Evolutionary conservation across 768 basidiomycete species (phyloP).

Genomic region (Tricholoma saponaceum): DNA sequence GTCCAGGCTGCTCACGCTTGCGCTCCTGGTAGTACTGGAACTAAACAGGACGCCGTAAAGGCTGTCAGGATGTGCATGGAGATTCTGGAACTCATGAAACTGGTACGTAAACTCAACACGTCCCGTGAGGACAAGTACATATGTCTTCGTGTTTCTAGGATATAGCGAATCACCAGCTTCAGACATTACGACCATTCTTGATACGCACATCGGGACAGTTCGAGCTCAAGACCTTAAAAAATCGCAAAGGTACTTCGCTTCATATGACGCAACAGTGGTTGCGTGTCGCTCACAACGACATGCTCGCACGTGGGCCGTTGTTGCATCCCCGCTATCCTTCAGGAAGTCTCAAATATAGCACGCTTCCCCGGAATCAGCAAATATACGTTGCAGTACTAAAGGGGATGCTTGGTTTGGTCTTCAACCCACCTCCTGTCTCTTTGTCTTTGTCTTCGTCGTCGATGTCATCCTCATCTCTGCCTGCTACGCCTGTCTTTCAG

Average conservation of each 20-base stretch:
- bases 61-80: constrained; percentile 85
- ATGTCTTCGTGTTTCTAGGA: constrained; percentile 49
- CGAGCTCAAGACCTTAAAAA: constrained; percentile 75
- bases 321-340: constrained; percentile 40
- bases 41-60: constrained; percentile 59
- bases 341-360: constrained; percentile 37
- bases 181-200: constrained; percentile 88
- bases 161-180: constrained; percentile 94
- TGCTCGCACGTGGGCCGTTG: constrained; percentile 38
- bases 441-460: constrained; percentile 26
- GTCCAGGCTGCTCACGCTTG: constrained; percentile 62
- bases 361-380: constrained; percentile 48
- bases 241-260: constrained; percentile 48
- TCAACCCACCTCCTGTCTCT: constrained; percentile 40
- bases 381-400: constrained; percentile 53
- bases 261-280: constrained; percentile 66
- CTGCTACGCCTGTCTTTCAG: constrained; percentile 28
- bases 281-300: constrained; percentile 42
- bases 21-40: constrained; percentile 49
- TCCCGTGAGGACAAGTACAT: constrained; percentile 16
- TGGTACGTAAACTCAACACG: constrained; percentile 39
- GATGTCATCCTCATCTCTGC: constrained; percentile 20
- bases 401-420: constrained; percentile 63
- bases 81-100: constrained; percentile 92
- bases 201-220: constrained; percentile 75